Conservation (phyloP, 352 stramenopile genomes). For the Phytophthora fragariae region DNA sequence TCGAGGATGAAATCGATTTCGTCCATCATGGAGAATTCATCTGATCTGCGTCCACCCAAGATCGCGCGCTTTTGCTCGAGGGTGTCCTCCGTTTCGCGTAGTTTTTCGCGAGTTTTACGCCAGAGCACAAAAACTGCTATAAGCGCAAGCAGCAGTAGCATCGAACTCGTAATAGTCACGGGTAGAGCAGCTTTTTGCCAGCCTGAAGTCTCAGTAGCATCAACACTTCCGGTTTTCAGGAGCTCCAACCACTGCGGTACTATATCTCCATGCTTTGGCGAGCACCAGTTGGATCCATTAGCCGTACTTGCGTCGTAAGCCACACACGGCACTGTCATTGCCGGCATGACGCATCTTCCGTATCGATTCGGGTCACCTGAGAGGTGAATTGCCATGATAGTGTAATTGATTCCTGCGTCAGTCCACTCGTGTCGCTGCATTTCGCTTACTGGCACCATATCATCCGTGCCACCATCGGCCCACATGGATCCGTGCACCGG, state of each 20-base stretch:
- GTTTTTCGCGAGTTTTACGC: constrained; percentile 15
- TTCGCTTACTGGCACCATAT: constrained; percentile 43
- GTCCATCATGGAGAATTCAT: constrained; percentile 34
- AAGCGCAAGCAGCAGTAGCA: constrained; percentile 25
- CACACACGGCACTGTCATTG: constrained; percentile 57
- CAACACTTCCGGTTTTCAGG: constrained; percentile 21
- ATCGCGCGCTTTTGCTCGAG: constrained; percentile 32
- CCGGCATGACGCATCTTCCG: constrained; percentile 49
- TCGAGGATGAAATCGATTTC: constrained; percentile 43
- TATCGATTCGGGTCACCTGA: constrained; percentile 47
- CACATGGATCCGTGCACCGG: constrained; percentile 57
- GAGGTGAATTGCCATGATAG: constrained; percentile 55
- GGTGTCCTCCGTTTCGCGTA: constrained; percentile 16
- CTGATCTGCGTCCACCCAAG: constrained; percentile 25
- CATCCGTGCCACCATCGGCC: constrained; percentile 48
- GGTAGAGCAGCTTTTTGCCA: constrained; percentile 34
- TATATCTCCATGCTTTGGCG: constrained; percentile 37
- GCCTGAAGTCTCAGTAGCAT: constrained; percentile 14
- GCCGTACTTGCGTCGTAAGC: constrained; percentile 20
- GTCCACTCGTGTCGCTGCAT: constrained; percentile 48
- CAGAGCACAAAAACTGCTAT: constrained; percentile 24
- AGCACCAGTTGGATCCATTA: constrained; percentile 40
- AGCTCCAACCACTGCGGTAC: constrained; percentile 51
- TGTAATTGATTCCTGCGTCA: constrained; percentile 28
- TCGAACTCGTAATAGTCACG: constrained; percentile 23